A percentile compares a stretch with the other conserved stretches of the same genome.
Evolutionary conservation across 2,329 filamentous ascomycete genomes (phyloP).

Genomic region (Elsinoe ampelina): DNA sequence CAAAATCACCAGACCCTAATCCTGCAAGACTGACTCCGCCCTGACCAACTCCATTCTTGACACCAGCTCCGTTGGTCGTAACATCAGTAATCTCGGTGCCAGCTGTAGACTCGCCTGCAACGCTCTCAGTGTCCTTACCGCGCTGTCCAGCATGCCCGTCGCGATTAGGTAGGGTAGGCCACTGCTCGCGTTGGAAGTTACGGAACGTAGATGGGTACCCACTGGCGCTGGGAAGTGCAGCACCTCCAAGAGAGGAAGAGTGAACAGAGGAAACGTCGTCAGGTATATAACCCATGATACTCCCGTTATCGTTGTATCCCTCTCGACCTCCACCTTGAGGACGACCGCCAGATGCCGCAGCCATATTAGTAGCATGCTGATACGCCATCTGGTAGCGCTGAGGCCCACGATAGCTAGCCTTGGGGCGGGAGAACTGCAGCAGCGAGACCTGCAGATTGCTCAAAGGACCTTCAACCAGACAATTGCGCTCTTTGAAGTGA

Average conservation of each 20-base stretch:
- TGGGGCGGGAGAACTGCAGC: constrained; percentile 88
- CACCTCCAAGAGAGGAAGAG: constrained; percentile 77
- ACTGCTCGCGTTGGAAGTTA: constrained; percentile 70
- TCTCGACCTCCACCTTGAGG: constrained; percentile 44
- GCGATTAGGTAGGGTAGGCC: constrained; percentile 66
- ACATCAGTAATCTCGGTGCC: constrained; percentile 84
- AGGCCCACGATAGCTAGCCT: constrained; percentile 80
- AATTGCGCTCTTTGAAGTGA: constrained; percentile 95
- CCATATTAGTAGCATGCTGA: constrained; percentile 54
- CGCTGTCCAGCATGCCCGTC: constrained; percentile 52
- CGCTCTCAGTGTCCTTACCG: constrained; percentile 40
- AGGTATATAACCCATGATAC: constrained; percentile 88
- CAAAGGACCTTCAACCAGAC: constrained; percentile 87
- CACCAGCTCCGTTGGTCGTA: constrained; percentile 58
- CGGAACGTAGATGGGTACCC: constrained; percentile 88
- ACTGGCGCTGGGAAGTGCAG: constrained; percentile 47
- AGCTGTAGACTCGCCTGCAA: constrained; percentile 86
- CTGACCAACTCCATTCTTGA: constrained; percentile 48
- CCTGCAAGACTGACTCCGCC: constrained; percentile 84
- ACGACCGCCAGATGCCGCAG: constrained; percentile 35
- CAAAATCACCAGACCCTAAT: constrained; percentile 61
- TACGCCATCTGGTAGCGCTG: constrained; percentile 79
- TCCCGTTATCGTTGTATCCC: constrained; percentile 61
- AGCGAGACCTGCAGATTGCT: constrained; percentile 94
- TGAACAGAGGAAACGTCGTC: constrained; percentile 96